Conservation (phyloP, 75 land plant species). For the Cryptomeria japonica region DNA sequence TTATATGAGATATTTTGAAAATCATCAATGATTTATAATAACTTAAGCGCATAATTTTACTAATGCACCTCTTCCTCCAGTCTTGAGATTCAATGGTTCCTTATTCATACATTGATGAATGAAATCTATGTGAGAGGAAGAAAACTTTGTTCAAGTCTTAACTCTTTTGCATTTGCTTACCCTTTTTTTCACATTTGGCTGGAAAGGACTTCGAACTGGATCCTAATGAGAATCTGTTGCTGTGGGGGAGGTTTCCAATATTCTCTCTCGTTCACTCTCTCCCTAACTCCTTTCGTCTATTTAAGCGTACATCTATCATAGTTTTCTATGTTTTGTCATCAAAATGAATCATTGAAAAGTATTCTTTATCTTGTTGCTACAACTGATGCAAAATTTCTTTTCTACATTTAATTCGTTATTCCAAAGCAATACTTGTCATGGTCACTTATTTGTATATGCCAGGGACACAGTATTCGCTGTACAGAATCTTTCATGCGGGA, state of each 20-base stretch:
- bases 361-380: background rate
- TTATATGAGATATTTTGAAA: background rate
- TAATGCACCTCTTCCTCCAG: background rate
- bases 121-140: background rate
- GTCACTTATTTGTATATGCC: conserved; percentile 11
- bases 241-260: background rate
- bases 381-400: background rate
- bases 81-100: background rate
- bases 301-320: background rate
- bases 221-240: background rate
- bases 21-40: background rate
- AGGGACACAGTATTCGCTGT: conserved; percentile 84
- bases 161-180: background rate
- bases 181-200: background rate
- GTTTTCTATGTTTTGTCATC: background rate
- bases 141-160: background rate
- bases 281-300: too few relatives aligned
- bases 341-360: background rate
- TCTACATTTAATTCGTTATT: background rate
- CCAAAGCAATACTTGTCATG: background rate
- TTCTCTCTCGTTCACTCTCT: background rate
- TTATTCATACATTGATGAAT: background rate
- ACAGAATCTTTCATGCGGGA: conserved; percentile 90
- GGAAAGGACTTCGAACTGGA: background rate
- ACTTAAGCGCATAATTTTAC: background rate